phyloP scores from a whole-genome alignment of 2,329 filamentous ascomycete species.

The Fusarium pseudocircinatum region DNA sequence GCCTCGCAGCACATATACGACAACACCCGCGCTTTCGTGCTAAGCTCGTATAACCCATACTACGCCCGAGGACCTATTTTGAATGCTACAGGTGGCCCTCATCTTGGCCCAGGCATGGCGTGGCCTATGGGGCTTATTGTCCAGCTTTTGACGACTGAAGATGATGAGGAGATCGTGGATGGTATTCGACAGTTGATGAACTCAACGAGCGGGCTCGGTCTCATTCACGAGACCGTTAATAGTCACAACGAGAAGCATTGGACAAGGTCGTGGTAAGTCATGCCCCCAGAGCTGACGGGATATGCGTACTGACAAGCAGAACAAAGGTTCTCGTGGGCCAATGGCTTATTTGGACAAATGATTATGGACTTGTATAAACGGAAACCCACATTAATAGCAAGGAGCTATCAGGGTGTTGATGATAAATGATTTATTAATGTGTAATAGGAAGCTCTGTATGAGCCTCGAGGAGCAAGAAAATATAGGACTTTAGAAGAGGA shows the following conservation, averaged over 20 bases:
- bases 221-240: slow-evolving; percentile 75
- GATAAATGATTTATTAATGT: not conserved
- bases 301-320: not conserved
- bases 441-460: not conserved
- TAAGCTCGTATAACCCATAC: slow-evolving; percentile 78
- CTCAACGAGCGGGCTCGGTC: slow-evolving; percentile 75
- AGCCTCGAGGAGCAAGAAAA: not conserved
- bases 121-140: slow-evolving; percentile 91
- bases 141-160: slow-evolving; percentile 79
- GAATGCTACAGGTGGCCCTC: slow-evolving; percentile 62
- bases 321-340: slow-evolving; percentile 86
- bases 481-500: not conserved
- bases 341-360: slow-evolving; percentile 87
- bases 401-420: slow-evolving; percentile 56
- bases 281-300: not conserved
- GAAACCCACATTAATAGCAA: slow-evolving; percentile 71
- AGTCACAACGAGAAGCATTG: slow-evolving; percentile 46
- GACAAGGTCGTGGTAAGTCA: slow-evolving; percentile 50
- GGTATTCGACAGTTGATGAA: slow-evolving; percentile 72
- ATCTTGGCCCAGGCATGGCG: slow-evolving; percentile 71
- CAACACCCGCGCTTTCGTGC: slow-evolving; percentile 80
- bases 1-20: slow-evolving; percentile 73
- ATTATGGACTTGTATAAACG: slow-evolving; percentile 78
- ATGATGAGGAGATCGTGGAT: slow-evolving; percentile 77
- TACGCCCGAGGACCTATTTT: slow-evolving; percentile 66